A percentile compares a stretch with the other conserved stretches of the same genome.
Evolutionary conservation across 768 basidiomycete genomes (phyloP).

Genomic region (Lactarius indigo): DNA sequence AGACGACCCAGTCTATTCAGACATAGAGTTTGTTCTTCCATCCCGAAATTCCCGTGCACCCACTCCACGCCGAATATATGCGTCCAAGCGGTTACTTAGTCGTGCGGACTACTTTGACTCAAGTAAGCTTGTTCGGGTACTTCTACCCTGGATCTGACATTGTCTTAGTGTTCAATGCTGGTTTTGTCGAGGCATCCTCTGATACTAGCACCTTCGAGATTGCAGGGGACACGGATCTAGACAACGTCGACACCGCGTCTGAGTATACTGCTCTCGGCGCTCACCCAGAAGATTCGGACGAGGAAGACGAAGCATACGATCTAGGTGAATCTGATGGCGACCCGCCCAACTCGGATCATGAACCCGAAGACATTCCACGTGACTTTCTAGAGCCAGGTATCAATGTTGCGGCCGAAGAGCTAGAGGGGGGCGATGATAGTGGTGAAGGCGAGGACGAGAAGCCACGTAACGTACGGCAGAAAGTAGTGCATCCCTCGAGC

Average conservation of each 20-base stretch:
- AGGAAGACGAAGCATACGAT: constrained; percentile 43
- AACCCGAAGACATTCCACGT: constrained; percentile 16
- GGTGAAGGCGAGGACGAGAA: constrained; percentile 15
- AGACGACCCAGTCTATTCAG: constrained; percentile 81
- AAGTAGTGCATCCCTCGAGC: constrained; percentile 40
- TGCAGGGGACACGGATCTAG: constrained; percentile 15
- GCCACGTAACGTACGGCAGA: constrained; percentile 34
- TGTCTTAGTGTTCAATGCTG: constrained; percentile 64
- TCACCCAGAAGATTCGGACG: constrained; percentile 49
- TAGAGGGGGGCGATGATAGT: neutral
- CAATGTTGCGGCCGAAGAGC: constrained; percentile 1
- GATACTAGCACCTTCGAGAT: constrained; percentile 32
- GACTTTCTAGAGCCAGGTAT: neutral
- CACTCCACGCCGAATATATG: constrained; percentile 52
- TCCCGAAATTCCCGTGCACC: constrained; percentile 38
- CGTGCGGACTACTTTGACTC: constrained; percentile 77
- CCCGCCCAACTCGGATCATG: constrained; percentile 18
- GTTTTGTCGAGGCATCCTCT: constrained; percentile 57
- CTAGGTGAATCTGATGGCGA: constrained; percentile 22
- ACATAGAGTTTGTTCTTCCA: constrained; percentile 77
- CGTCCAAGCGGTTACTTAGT: constrained; percentile 60
- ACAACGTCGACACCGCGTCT: constrained; percentile 39
- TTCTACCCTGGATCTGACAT: neutral
- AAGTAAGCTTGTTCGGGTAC: constrained; percentile 35
- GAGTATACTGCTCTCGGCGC: constrained; percentile 41